Base-by-base conservation (phyloP, 208 protist genomes). In the Trypanosoma melophagium region DNA sequence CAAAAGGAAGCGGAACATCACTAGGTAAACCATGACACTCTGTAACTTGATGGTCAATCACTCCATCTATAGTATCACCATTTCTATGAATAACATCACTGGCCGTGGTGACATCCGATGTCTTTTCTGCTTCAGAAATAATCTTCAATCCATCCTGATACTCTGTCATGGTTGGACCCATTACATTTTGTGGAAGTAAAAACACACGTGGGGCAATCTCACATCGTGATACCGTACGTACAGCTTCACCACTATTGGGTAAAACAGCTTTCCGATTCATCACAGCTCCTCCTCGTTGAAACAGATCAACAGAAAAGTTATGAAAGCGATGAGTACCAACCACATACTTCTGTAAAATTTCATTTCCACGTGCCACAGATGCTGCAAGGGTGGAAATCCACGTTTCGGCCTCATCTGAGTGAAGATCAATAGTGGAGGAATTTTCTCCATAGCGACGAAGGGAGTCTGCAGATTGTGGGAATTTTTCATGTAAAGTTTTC, bases 311-410 rank as follows among this genome's bases (percentile, higher is more conserved):
- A 51, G 82, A 92, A 68, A 91, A 95, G 75, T 92, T 95, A 76
- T 95, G 90, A 72, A 93, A 95, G 22, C 86, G 87, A 25, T 89
- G 86, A 4, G 77, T 67, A 12, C 87, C 87, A 17, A 87, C 82
- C 40, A 92, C 76, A 54, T 79, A 73, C 12, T 25, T 17, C 1
- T 42, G 41, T 16, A 95, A 62, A 24, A 90, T 25, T 3, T 70
- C 52, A 58, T 95, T 95, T 45, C 73, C 86, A 21, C 55, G 51
- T 7, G 54, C 54, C 7, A 90, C 59, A 35, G 31, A 69, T 42
- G 41, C 64, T 13, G 65, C 44, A 35, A 89, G 42, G 14, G 61
- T 73, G 7, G 21, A 25, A 57, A 82, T 25, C 77, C 77, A 89
- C 21, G 73, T 35, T 41, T 74, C 69, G 1, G 51, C 35, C n/a